Base-by-base conservation (phyloP, 441 rosid species). In the Populus hybrid region DNA sequence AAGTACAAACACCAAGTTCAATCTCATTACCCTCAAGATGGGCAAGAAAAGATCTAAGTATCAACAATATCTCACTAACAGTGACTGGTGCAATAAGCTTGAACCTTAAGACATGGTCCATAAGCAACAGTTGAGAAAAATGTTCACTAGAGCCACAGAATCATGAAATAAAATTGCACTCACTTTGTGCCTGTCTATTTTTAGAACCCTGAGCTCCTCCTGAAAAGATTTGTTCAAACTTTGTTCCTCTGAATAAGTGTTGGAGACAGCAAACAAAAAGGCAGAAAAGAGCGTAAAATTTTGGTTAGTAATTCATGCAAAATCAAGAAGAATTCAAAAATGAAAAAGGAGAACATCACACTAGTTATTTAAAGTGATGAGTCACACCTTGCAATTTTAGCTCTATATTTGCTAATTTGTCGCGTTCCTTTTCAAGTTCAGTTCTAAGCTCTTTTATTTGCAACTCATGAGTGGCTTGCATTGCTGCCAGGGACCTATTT, bases 101-200 rank as follows among this genome's bases (percentile, higher is more conserved):
- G 50, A 65, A 53, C 67, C 18, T 29, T 29, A 29, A 38, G 35
- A 42, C 73, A 69, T 36, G 50, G 33, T 68, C 59, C 73, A 28
- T 29, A 69, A 3, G 31, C 7, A 29, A 73, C 20, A 42, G 40
- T 14, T 21, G 65, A 16, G 71, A 76, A 69, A 69, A 38, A 50
- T 28, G 28, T 63, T 50, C 76, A 71, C 9, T 14, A 29, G 26
- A 64, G 16, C 24, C 50, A 29, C 63, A 40, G 68, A 50, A 18
- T 67, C 61, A 56, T 28, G 26, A 3, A 29, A 40, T 21, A 77
- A 45, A 78, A 70, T 21, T 61, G 28, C 70, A 85, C 92, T 90
- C 84, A 95, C 99, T 77, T 85, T 88, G 74, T 93, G 89, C 86
- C 89, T 88, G 63, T 87, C 91, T 78, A 83, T 76, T 82, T 89